A percentile compares a stretch with the other conserved stretches of the same genome.
phyloP scores from a whole-genome alignment of 441 rosid genomes.

The Gossypium davidsonii region DNA sequence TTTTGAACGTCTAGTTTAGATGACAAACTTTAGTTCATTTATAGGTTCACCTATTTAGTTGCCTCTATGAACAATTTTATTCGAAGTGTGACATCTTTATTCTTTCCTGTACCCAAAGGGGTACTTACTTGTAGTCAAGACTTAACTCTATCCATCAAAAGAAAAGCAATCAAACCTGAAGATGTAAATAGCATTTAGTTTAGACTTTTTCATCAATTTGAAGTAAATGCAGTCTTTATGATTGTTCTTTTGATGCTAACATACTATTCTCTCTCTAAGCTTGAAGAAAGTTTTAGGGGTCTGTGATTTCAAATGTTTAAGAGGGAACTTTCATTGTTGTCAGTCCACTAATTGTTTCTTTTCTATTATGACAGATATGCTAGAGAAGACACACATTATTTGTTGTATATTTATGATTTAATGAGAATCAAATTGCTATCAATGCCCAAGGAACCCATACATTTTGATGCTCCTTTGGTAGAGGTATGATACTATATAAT shows the following conservation, averaged over 20 bases:
- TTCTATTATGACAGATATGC: slow-evolving; percentile 61
- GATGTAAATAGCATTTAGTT: background rate
- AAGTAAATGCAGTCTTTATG: background rate
- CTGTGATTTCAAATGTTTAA: background rate
- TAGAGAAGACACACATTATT: slow-evolving; percentile 93
- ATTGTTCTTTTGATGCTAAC: background rate
- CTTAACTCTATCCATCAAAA: background rate
- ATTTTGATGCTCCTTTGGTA: slow-evolving; percentile 46
- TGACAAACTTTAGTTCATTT: background rate
- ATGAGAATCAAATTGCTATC: slow-evolving; percentile 51
- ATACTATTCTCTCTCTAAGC: background rate
- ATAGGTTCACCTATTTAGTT: background rate
- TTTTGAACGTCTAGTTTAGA: background rate
- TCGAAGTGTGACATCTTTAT: background rate
- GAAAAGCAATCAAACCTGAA: background rate
- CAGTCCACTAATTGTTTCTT: slow-evolving; percentile 3
- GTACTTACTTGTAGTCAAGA: too few species aligned
- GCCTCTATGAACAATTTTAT: background rate
- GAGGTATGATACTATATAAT: slow-evolving; percentile 44
- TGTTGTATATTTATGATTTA: slow-evolving; percentile 64
- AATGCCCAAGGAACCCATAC: slow-evolving; percentile 37
- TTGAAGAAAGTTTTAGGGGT: background rate
- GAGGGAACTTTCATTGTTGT: background rate
- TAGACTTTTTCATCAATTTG: background rate
- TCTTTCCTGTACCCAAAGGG: background rate